phyloP scores from a whole-genome alignment of 164 flowering plant species.

The Platanus orientalis region DNA sequence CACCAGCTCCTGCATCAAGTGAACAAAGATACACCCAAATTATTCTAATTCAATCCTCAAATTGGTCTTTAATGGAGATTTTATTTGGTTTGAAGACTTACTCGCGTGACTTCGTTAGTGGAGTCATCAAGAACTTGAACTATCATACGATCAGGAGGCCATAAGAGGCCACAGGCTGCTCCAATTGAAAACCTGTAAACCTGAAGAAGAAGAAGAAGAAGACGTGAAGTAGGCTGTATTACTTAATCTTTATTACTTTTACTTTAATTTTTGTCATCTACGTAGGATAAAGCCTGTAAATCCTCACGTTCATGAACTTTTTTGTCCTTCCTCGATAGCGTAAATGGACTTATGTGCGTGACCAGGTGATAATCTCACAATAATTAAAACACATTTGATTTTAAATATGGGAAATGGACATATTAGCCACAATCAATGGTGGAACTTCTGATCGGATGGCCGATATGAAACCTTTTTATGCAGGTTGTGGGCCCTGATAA shows the following conservation, averaged over 20 bases:
- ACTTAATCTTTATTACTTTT: not conserved
- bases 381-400: not conserved
- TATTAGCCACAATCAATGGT: not conserved
- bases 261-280: too few species aligned
- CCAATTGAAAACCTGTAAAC: conserved; percentile 67
- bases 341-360: not conserved
- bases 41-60: not conserved
- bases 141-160: conserved; percentile 58
- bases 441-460: not conserved
- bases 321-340: not conserved
- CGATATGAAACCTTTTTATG: not conserved
- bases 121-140: conserved; percentile 74
- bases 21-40: not conserved
- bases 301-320: too few species aligned
- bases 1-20: conserved; percentile 51
- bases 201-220: conserved; percentile 17
- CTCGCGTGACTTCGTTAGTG: conserved; percentile 41
- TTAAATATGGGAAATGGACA: not conserved
- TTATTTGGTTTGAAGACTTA: conserved; percentile 12
- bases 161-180: conserved; percentile 53
- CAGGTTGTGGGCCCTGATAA: not conserved
- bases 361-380: not conserved
- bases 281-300: too few species aligned
- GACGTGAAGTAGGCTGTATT: not conserved
- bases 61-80: not conserved